Evolutionary conservation across 139 green algal genomes (phyloP), one percentile per base, ranked within the genome.

Genomic region (Micractinium conductrix): DNA sequence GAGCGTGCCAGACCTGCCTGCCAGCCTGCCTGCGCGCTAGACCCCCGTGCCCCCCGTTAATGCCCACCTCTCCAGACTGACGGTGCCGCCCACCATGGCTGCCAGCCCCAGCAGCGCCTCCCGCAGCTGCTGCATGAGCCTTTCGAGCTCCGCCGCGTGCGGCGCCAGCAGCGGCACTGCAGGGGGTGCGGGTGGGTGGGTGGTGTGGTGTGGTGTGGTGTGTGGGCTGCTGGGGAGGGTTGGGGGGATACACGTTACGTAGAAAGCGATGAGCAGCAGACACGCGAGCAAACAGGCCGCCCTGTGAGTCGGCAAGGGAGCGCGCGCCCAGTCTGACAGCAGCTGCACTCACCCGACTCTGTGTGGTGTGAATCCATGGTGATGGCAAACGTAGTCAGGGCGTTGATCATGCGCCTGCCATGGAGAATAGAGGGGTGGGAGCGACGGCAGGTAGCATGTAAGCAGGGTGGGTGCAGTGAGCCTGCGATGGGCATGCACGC

Each of bases 301-400:
- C n/a, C n/a, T 62, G 8, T 19, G 2, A 21, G 8, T 5, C 10
- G 53, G 53, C 53, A 62, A 22, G 26, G 53, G 19, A 62, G 53
- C 53, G 53, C n/a, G n/a, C n/a, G n/a, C n/a, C n/a, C n/a, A n/a
- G n/a, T n/a, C n/a, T n/a, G n/a, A n/a, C 63, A 43, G 63, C 14
- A 40, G n/a, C 68, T 8, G 9, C 19, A 24, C 72, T 43, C 5
- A 81, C 74, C 74, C 28, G 74, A 81, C 48, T 81, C 21, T 1
- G 76, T 82, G 76, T 72, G 76, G 55, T 82, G 76, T 4, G 55
- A 38, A 17, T 82, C 76, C 76, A 82, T 82, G 17, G 58, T 43
- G 40, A 72, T 38, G 28, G 76, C 55, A 72, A 82, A 82, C 4
- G n/a, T 50, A 28, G 76, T 82, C 24, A 82, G 55, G 28, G 58